Base-by-base conservation (phyloP, 768 basidiomycete genomes). In the Amanita subjunquillea region DNA sequence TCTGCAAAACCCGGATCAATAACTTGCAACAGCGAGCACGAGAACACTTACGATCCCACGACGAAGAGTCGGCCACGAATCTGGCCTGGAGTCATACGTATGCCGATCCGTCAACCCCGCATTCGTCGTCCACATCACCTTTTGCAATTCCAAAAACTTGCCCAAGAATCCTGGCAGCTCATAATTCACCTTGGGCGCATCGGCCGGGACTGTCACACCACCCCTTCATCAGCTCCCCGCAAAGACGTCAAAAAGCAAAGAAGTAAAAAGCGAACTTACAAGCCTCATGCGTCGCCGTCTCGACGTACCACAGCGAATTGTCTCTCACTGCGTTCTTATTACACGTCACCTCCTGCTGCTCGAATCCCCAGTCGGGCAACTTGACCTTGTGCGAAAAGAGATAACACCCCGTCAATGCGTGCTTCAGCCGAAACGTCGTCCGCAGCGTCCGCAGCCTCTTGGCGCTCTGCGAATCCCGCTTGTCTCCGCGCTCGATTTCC, bases 261-360 rank as follows among this genome's bases (percentile, higher is more conserved):
- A 17, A 17, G 17, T 17, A 45, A n/a, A 23, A 53, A 43, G n/a
- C 39, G 10, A 9, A 58, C 41, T 77, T 89, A 61, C 63, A 94
- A 87, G 65, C 47, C 76, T 72, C 74, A 63, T 98, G 92, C 25
- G 61, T 72, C 45, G 87, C 78, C 2, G 92, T 96, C 72, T 99
- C 96, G 39, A 97, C 72, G 60, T 79, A 91, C 96, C 96, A 98
- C 55, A 98, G 63, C 29, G 92, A 93, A 66, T 98, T 98, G 2
- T 75, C 78, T 65, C 72, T 77, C 23, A 86, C 86, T 10, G 96
- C 94, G 60, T 98, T 95, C 76, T 93, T 98, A 70, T 99, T 99
- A 68, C 96, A 99, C 0, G 96, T 98, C 48, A 99, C 96, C 63
- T 99, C 96, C 65, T 99, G 96, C 67, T 99, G 96, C 63, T 97